Evolutionary conservation across 2,329 filamentous ascomycete genomes (phyloP), one percentile per base, ranked within the genome.

Genomic region (Hymenoscyphus infarciens): DNA sequence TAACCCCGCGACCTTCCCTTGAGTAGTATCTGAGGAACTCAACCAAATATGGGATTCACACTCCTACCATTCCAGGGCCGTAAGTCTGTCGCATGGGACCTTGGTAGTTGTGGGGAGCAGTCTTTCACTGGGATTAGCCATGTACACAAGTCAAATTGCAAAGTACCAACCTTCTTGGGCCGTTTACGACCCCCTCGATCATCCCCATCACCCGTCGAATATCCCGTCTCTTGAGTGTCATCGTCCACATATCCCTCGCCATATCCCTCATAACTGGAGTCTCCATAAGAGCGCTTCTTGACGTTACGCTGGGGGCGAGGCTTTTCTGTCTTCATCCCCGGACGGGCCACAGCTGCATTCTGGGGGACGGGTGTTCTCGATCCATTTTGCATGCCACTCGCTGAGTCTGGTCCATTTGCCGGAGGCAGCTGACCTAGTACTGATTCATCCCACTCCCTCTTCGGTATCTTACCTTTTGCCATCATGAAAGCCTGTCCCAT

Each of bases 201-300:
- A 69, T 90, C 88, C 68, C 86, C 86, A 68, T 90, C 89, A 63
- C 86, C 88, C 25, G 88, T 90, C 25, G 87, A 90, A 71, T 91
- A 88, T n/a, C 84, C 85, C 16, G 78, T 79, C 13, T 83, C 86
- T 61, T 81, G 84, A 8, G 74, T 75, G 65, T 89, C 88, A 67
- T 91, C 88, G 66, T 92, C 89, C 10, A 82, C 82, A 68, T 82
- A 91, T 38, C 87, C 87, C 68, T 92, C 88, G 54, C 85, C 83
- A 70, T 92, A 92, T 52, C 90, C 89, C 70, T 89, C 86, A 71
- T 84, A 93, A 70, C 87, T 90, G 69, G 81, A 83, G 67, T 93
- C 90, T 45, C 87, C 86, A 72, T 92, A 93, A 66, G 87, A 84
- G 56, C 90, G 83, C 80, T 92, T 92, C 78, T 89, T 91, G 65